Evolutionary conservation across 2,329 filamentous ascomycete genomes (phyloP), one percentile per base, ranked within the genome.

Genomic region (Diaporthe sp.): DNA sequence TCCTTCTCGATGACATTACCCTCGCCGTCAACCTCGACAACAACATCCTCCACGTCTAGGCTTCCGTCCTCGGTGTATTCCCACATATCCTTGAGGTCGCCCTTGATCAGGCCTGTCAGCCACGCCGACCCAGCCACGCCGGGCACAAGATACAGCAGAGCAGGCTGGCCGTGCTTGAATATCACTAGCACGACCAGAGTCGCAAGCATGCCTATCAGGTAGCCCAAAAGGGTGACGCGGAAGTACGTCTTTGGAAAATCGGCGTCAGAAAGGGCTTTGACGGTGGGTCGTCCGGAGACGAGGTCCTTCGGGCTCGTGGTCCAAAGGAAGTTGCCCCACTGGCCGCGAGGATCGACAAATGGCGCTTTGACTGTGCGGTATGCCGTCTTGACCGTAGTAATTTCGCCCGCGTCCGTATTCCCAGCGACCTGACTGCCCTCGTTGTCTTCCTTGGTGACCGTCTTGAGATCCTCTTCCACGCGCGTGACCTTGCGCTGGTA

Each of bases 71-170:
- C 96, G 0, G 92, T 95, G 81, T 96, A 98, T 3, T 87, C 87
- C 93, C 94, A 97, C 90, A 98, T 93, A 57, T 92, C 84, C 69
- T 86, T 87, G 2, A 96, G 78, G 81, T 98, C 95, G 2, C 95
- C 94, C 15, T 92, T 90, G 25, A 89, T 82, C 6, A 92, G 79
- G 0, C 93, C 96, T 2, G 94, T 97, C 4, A 92, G 83, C 93
- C 95, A 97, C 1, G 97, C 82, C 1, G 93, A 90, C 1, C 90
- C 87, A 7, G 98, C 85, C 0, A 98, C 95, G 0, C 94, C 93
- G 0, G 96, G 96, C 0, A 98, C 97, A 9, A 99, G 91, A 82
- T 98, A 98, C 19, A 99, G 86, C 44, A 99, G 88, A 10, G 97
- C 96, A 0, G 96, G 96, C 82, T 99, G 96, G 3, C 94, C 95